Conservation (phyloP, 352 stramenopile genomes). For the Phytophthora constricta region DNA sequence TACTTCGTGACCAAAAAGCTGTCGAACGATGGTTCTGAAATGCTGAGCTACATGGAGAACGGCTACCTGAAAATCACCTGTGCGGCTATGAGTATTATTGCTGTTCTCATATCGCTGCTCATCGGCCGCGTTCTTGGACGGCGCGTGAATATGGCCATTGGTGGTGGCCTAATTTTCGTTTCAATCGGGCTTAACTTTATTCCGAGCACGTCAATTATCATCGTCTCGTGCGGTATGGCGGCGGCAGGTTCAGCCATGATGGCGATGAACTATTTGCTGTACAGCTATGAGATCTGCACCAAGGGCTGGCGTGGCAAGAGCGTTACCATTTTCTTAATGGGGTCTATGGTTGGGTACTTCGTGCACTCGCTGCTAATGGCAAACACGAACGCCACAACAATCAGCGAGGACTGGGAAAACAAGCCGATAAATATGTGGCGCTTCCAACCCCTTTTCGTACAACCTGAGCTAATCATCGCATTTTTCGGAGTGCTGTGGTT, state of each 20-base stretch:
- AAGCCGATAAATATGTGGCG: slow-evolving; percentile 69
- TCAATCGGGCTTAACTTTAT: slow-evolving; percentile 72
- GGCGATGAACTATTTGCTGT: slow-evolving; percentile 79
- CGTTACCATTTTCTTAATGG: slow-evolving; percentile 81
- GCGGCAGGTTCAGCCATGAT: slow-evolving; percentile 70
- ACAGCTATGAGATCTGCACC: slow-evolving; percentile 88
- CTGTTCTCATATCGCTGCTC: slow-evolving; percentile 54
- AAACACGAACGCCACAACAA: slow-evolving; percentile 55
- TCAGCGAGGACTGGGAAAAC: slow-evolving; percentile 41
- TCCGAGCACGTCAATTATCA: slow-evolving; percentile 53
- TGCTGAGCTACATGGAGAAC: slow-evolving; percentile 57
- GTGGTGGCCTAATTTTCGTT: slow-evolving; percentile 52
- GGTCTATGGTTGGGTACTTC: slow-evolving; percentile 73
- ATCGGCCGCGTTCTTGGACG: slow-evolving; percentile 69
- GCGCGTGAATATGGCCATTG: slow-evolving; percentile 65
- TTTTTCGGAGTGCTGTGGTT: slow-evolving; percentile 68
- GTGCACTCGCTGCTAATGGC: slow-evolving; percentile 66
- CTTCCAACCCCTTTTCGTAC: slow-evolving; percentile 65
- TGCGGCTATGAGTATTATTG: slow-evolving; percentile 56
- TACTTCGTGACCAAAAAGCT: slow-evolving; percentile 61
- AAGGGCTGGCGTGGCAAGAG: slow-evolving; percentile 89
- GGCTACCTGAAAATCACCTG: slow-evolving; percentile 67
- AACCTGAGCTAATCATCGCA: slow-evolving; percentile 60
- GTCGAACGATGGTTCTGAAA: slow-evolving; percentile 39
- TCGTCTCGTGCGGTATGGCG: slow-evolving; percentile 60